Base-by-base conservation (phyloP, 2,329 filamentous ascomycete species). In the Blumeria graminis region DNA sequence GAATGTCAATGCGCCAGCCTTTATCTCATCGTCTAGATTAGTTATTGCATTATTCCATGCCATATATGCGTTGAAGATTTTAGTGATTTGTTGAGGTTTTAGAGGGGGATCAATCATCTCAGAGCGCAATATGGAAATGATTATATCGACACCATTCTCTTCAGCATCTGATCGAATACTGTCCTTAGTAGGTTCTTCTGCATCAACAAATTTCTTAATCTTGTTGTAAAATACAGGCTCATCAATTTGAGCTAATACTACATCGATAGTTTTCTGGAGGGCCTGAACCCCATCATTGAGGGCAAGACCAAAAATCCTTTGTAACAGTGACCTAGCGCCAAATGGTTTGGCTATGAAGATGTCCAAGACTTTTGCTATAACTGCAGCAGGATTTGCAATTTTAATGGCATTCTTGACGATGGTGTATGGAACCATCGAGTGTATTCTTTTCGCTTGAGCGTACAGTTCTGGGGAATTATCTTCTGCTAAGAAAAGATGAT, bases 401-500 rank as follows among this genome's bases (percentile, higher is more conserved):
- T 90, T 81, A 64, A 98, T 96, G 51, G 94, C 87, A 66, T 96
- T 95, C 72, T 98, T 98, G 67, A 98, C 75, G 53, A 95, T 74
- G 0, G 82, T 84, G 66, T 98, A 98, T 0, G 92, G 92, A 48
- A 98, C 84, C 57, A 96, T 76, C 0, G 89, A 94, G 67, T 98
- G 92, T 55, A 96, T 95, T 59, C 86, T 80, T 70, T 90, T 94
- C 4, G 85, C 82, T 69, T 98, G 92, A 0, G 88, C 87, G 68
- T 96, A 96, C 34, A 98, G 70, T 66, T 98, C 92, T 0, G 92
- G 89, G 0, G 90, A 95, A 68, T 98, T 98, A 70, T 98, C 92
- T 68, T 98, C 92, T 6, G 92, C 92, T 48, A 98, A 76, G 74
- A 98, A 98, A 36, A 98, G 74, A 68, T 98, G 92, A 66, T 98